Conservation (phyloP, 768 basidiomycete species). For the Suillus decipiens region DNA sequence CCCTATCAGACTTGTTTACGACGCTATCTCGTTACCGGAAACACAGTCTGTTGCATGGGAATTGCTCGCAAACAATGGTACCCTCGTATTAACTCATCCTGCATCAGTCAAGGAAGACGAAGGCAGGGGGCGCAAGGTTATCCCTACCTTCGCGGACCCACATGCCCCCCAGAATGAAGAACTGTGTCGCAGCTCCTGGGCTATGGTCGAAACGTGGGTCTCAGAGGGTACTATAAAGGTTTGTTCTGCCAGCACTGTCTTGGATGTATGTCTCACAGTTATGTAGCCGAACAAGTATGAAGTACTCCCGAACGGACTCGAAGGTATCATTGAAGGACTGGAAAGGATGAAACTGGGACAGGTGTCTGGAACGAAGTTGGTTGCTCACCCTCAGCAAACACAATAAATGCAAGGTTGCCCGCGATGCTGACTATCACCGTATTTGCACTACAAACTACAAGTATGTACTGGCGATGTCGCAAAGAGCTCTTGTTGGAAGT, state of each 20-base stretch:
- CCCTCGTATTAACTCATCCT: too few species aligned
- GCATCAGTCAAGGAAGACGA: constrained; percentile 24
- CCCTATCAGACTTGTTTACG: too few species aligned
- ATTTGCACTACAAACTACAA: too few species aligned
- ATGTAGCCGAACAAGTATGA: constrained; percentile 43
- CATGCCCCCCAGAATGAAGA: constrained; percentile 19
- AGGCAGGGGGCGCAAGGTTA: constrained; percentile 20
- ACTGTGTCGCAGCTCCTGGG: constrained; percentile 23
- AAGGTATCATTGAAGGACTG: constrained; percentile 38
- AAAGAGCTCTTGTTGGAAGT: too few species aligned
- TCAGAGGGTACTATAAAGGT: constrained; percentile 30
- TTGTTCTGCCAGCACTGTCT: neutral
- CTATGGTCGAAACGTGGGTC: constrained; percentile 24
- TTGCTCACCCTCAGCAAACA: too few species aligned
- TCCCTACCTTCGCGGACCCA: constrained; percentile 29
- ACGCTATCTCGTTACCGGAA: too few species aligned
- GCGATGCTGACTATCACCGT: too few species aligned
- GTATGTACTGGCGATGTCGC: too few species aligned
- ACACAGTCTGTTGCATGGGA: too few species aligned
- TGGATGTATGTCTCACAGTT: neutral
- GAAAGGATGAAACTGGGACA: constrained; percentile 34
- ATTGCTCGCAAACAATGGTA: too few species aligned
- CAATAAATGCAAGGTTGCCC: too few species aligned
- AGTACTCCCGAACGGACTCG: constrained; percentile 41
- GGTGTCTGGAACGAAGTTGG: too few species aligned